phyloP scores from a whole-genome alignment of 106 monocot species.

The Acanthochlamys bracteata region DNA sequence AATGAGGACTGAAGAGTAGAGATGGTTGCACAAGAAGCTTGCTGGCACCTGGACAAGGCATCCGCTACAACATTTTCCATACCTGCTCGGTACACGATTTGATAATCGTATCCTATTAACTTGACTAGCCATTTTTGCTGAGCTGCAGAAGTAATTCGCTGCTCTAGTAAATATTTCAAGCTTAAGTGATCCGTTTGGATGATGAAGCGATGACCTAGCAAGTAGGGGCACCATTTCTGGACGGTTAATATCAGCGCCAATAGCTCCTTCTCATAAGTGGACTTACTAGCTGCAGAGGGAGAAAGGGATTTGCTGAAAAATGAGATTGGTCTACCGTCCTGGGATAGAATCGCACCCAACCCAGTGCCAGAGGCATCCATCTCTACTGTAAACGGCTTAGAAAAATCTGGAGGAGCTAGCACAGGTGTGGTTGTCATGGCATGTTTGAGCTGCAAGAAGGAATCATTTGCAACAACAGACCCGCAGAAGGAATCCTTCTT shows the following conservation, averaged over 20 bases:
- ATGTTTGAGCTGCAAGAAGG: not conserved
- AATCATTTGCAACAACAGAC: not conserved
- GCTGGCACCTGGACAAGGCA: not conserved
- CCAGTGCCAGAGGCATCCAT: constrained; percentile 3
- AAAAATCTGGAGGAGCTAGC: not conserved
- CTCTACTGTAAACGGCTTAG: constrained; percentile 1
- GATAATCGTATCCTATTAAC: constrained; percentile 7
- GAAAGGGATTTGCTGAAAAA: not conserved
- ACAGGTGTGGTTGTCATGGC: constrained; percentile 1
- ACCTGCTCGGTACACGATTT: not conserved
- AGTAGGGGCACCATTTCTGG: constrained; percentile 3
- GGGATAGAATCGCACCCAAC: not conserved
- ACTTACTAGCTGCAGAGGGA: not conserved
- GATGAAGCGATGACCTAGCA: constrained; percentile 2
- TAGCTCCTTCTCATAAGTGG: constrained; percentile 13
- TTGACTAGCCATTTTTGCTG: constrained; percentile 6
- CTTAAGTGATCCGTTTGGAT: constrained; percentile 14
- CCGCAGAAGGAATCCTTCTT: not conserved
- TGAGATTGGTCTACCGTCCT: not conserved
- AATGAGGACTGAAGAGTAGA: not conserved
- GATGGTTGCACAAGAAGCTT: not conserved
- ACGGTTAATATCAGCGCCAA: not conserved
- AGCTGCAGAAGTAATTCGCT: constrained; percentile 5
- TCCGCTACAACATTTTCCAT: not conserved
- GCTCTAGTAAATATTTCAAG: not conserved